Evolutionary conservation across 192 early-diverging fungal species (phyloP).

Genomic region (Dimargaris xerosporica): DNA sequence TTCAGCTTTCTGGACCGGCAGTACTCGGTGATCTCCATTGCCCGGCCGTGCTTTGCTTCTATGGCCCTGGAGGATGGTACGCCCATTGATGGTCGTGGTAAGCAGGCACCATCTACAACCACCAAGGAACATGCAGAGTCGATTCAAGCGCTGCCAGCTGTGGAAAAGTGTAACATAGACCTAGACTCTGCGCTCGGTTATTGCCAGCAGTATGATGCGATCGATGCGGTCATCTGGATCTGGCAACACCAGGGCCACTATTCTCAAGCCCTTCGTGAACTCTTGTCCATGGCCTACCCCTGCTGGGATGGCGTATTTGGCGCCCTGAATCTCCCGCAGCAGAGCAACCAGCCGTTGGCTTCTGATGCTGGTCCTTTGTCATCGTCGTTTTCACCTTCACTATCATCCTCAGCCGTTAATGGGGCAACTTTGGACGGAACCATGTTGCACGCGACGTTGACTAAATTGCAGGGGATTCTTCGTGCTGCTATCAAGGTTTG

Average conservation of each 20-base stretch:
- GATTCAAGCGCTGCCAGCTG: no score
- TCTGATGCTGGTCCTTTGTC: not conserved
- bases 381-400: not conserved
- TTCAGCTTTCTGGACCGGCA: not conserved
- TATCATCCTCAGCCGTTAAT: not conserved
- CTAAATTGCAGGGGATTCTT: not conserved
- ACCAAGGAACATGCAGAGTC: not conserved
- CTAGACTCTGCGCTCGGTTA: not conserved
- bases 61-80: not conserved
- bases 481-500: slow-evolving; percentile 5
- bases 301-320: not conserved
- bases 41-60: not conserved
- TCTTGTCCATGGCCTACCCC: not conserved
- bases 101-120: not conserved
- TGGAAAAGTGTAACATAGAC: not conserved
- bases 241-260: slow-evolving; percentile 8
- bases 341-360: not conserved
- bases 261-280: not conserved
- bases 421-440: not conserved
- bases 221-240: slow-evolving; percentile 7
- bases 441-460: not conserved
- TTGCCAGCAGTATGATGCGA: not conserved
- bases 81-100: not conserved
- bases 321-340: not conserved
- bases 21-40: not conserved